Conservation (phyloP, 148 eudicot species). For the Rhododendron henanense region DNA sequence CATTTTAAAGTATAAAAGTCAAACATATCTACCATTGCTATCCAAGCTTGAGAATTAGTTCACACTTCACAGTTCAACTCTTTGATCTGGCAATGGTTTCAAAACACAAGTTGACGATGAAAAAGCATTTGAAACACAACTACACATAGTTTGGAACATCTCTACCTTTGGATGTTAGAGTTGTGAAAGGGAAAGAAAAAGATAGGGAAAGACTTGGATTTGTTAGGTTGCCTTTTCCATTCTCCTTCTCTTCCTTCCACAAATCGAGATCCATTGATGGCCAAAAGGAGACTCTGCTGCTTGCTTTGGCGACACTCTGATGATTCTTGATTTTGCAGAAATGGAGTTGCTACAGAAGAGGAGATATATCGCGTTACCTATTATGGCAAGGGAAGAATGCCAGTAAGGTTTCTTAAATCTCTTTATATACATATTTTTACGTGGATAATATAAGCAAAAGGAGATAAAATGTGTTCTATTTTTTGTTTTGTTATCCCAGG, state of each 20-base stretch:
- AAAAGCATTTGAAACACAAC: not conserved
- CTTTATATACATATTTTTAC: not conserved
- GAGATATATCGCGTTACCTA: constrained; percentile 68
- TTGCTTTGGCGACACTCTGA: not conserved
- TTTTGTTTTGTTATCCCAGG: constrained; percentile 29
- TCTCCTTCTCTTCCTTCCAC: not conserved
- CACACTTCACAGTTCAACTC: not conserved
- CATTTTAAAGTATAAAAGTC: not conserved
- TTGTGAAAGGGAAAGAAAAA: not conserved
- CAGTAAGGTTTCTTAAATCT: constrained; percentile 33
- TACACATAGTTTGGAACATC: not conserved
- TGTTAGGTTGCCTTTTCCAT: not conserved
- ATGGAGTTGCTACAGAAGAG: constrained; percentile 72
- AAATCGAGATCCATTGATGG: not conserved
- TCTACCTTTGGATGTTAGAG: not conserved
- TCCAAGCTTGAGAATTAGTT: not conserved
- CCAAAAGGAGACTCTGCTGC: not conserved
- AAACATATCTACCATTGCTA: not conserved
- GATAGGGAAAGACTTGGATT: not conserved
- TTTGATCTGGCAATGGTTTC: not conserved
- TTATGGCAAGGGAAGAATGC: constrained; percentile 90
- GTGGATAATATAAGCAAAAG: too few relatives aligned
- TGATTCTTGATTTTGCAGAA: constrained; percentile 28
- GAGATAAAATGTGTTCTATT: not conserved
- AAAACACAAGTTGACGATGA: not conserved